Percentiles rank a stretch among this genome's conserved stretches.
Conservation (phyloP, 352 stramenopile species). For the Phytophthora kernoviae region DNA sequence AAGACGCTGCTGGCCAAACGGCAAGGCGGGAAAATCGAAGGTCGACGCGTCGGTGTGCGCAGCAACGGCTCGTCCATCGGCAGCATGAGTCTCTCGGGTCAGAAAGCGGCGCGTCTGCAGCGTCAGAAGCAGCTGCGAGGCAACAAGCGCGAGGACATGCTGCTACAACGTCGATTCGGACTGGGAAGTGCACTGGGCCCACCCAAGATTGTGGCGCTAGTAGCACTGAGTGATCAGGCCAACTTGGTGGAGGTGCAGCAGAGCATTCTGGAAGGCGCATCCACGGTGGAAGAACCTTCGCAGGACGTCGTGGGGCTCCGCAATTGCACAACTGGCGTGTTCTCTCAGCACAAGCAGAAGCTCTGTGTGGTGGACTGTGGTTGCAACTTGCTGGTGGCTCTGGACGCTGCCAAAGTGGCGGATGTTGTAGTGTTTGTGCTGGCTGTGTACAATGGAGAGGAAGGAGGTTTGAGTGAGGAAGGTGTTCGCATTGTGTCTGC, state of each 20-base stretch:
- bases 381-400: conserved; percentile 78
- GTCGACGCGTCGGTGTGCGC: conserved; percentile 44
- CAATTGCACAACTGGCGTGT: conserved; percentile 76
- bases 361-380: conserved; percentile 85
- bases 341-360: conserved; percentile 89
- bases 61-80: conserved; percentile 42
- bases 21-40: conserved; percentile 78
- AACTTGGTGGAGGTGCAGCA: conserved; percentile 67
- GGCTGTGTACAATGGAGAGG: conserved; percentile 76
- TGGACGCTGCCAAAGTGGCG: conserved; percentile 88
- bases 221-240: conserved; percentile 76
- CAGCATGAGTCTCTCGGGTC: conserved; percentile 60
- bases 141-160: conserved; percentile 87
- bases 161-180: conserved; percentile 83
- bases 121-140: conserved; percentile 84
- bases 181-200: conserved; percentile 67
- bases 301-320: conserved; percentile 43
- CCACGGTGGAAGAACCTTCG: conserved; percentile 59
- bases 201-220: conserved; percentile 86
- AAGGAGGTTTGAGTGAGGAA: conserved; percentile 84
- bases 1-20: conserved; percentile 79
- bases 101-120: conserved; percentile 80
- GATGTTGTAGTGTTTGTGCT: conserved; percentile 85
- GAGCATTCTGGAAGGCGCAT: conserved; percentile 66
- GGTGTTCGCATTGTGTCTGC: conserved; percentile 91